phyloP scores from a whole-genome alignment of 495 filamentous ascomycete species.

The Lichenothelia convexa region DNA sequence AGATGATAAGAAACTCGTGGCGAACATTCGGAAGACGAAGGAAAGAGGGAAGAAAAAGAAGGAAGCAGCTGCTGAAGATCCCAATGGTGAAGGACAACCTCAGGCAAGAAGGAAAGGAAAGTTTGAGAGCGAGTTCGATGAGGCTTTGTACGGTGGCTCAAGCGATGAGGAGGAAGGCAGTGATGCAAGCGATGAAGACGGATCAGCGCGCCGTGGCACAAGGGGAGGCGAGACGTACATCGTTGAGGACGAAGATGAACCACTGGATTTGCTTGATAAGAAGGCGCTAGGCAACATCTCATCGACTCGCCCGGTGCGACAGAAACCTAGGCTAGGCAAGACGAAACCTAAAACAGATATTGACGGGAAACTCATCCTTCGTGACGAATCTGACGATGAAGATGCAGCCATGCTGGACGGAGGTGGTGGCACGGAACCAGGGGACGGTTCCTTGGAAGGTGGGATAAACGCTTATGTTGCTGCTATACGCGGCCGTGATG shows the following conservation, averaged over 20 bases:
- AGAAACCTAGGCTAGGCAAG: conserved; percentile 18
- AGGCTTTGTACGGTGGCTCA: conserved; percentile 75
- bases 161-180: conserved; percentile 29
- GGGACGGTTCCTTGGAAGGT: conserved; percentile 25
- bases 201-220: conserved; percentile 21
- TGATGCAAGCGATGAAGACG: conserved; percentile 24
- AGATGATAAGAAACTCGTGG: conserved; percentile 71
- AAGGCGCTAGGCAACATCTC: conserved; percentile 85
- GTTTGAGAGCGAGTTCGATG: conserved; percentile 85
- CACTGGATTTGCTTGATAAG: conserved; percentile 77
- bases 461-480: conserved; percentile 84
- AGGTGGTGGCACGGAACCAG: conserved; percentile 24
- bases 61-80: conserved; percentile 14
- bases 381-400: conserved; percentile 30
- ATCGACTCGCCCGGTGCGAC: conserved; percentile 56
- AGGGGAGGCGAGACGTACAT: conserved; percentile 40
- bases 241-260: conserved; percentile 80
- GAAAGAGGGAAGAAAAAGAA: conserved; percentile 79
- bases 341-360: conserved; percentile 54
- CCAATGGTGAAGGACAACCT: conserved; percentile 13
- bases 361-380: conserved; percentile 80
- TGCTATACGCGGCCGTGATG: conserved; percentile 71
- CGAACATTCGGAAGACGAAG: conserved; percentile 82
- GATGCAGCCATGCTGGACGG: conserved; percentile 32
- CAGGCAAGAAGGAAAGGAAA: conserved; percentile 30